Percentiles rank a stretch among this genome's conserved stretches.
These are phyloP conservation scores for Tuber calosporum DNA, from an alignment of 495 filamentous ascomycete species.

Conservation along the genomic window DNA sequence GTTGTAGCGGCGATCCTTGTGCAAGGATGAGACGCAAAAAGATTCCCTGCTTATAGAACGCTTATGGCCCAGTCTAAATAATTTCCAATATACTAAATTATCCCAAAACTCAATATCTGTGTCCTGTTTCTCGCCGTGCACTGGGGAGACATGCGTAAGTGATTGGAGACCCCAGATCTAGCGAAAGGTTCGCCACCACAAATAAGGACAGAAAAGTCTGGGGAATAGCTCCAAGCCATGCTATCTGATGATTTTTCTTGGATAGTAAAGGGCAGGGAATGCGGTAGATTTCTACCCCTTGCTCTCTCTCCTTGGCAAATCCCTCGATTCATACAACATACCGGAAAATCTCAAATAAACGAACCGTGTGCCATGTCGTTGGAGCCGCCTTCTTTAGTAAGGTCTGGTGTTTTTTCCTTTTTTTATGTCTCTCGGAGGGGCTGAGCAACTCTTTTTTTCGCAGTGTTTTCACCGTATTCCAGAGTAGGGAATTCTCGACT, in stretches of 20 bases:
- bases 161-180: not conserved
- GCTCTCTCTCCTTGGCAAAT: not conserved
- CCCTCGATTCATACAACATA: not conserved
- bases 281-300: not conserved
- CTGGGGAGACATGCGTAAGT: not conserved
- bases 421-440: no score
- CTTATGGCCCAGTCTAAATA: not conserved
- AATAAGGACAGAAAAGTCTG: not conserved
- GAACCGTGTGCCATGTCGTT: no score
- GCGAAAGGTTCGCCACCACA: not conserved
- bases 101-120: not conserved
- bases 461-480: no score
- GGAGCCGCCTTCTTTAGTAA: no score
- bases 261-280: not conserved
- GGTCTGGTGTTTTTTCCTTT: no score
- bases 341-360: no score
- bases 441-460: no score
- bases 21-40: not conserved
- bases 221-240: not conserved
- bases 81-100: not conserved
- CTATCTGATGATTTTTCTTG: not conserved
- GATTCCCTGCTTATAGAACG: not conserved
- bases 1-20: no score
- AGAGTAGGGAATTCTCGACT: no score
- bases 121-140: not conserved